Base-by-base conservation (phyloP, 495 filamentous ascomycete genomes). In the Penicillium atrosanguineum region DNA sequence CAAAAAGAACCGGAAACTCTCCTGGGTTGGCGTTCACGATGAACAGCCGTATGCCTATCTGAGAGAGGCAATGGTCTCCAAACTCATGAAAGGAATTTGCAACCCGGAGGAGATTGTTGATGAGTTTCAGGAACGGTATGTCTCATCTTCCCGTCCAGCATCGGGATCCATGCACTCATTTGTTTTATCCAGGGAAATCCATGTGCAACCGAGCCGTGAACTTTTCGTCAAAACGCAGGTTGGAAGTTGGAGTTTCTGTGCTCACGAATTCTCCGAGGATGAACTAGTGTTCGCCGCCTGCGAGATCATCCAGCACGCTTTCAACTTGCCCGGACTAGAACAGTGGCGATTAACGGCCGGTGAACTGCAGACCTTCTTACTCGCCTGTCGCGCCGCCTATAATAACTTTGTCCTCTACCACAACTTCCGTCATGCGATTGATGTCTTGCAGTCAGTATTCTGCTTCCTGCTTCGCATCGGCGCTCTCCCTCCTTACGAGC, bases 361-460 rank as follows among this genome's bases (percentile, higher is more conserved):
- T 90, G 84, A 90, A 68, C 73, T 97, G 18, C 86, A 83, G 56
- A 80, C 80, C 39, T 96, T 96, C 68, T 75, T 95, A 41, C 75
- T 92, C 41, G 90, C 92, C 57, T 88, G 90, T 64, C 85, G 90
- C 46, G 83, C 84, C 43, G 87, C 95, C 15, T 97, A 98, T 72
- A 96, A 97, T 64, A 84, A 81, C 45, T 95, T 96, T 67, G 90
- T 98, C 36, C 88, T 93, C n/a, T 98, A 97, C 63, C 94, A 98
- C 73, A 98, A 98, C 67, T 98, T 97, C 69, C 90, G 94, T 44
- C 94, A 98, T 68, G 94, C 95, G 7, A 84, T 94, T 46, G 94
- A 98, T 74, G 94, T 98, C 37, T 78, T 97, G 60, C 94, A 98
- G 71, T 95, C 94, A 4, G 79, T 88, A 37, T 98, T 97, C 69